Conservation (phyloP, 768 basidiomycete species). For the Hebeloma cylindrosporum region DNA sequence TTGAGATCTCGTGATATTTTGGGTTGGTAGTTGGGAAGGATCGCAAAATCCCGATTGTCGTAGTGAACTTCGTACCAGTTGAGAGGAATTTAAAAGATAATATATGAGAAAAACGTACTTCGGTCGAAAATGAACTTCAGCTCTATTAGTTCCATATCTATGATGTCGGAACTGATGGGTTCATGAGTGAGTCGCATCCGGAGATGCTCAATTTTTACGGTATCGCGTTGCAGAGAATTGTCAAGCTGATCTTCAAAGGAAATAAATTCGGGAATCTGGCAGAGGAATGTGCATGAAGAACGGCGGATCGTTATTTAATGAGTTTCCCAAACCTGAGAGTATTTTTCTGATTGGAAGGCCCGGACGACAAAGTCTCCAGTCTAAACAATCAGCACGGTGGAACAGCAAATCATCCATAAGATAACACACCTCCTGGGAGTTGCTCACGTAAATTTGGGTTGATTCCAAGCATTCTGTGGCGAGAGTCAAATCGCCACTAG, state of each 20-base stretch:
- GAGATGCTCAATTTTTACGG: constrained; percentile 80
- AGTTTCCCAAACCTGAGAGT: constrained; percentile 59
- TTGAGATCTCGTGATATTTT: constrained; percentile 48
- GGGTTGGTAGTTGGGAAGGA: constrained; percentile 81
- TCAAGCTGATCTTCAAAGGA: constrained; percentile 78
- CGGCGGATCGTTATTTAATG: neutral
- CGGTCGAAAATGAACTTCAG: constrained; percentile 82
- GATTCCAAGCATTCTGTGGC: constrained; percentile 76
- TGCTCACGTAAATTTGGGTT: constrained; percentile 78
- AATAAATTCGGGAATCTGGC: constrained; percentile 81
- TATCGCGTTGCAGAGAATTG: constrained; percentile 81
- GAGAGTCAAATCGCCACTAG: constrained; percentile 74
- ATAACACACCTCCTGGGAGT: constrained; percentile 62
- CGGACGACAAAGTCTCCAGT: constrained; percentile 80
- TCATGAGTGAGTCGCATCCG: constrained; percentile 83
- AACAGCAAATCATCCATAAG: neutral
- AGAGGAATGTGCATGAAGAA: neutral
- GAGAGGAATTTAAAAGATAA: constrained; percentile 5
- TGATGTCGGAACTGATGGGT: constrained; percentile 62
- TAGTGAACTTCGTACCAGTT: constrained; percentile 55
- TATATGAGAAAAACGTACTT: constrained; percentile 39
- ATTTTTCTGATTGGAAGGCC: constrained; percentile 79
- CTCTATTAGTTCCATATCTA: constrained; percentile 83
- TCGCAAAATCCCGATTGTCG: constrained; percentile 85
- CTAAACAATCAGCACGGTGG: constrained; percentile 30